Conservation (phyloP, 805 yeast species). For the Ogataea degrootiae region DNA sequence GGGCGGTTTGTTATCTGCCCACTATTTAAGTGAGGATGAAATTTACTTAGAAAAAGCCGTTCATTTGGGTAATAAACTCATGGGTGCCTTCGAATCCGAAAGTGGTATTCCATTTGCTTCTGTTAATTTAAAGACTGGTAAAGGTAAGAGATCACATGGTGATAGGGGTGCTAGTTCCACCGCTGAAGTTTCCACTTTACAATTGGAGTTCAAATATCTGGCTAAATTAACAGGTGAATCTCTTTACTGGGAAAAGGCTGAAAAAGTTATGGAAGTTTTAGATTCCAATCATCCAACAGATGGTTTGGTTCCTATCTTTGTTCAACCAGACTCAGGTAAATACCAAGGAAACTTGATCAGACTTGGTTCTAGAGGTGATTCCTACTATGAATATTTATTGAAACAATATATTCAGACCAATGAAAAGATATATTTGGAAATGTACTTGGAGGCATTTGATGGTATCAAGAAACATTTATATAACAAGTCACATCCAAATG, state of each 20-base stretch:
- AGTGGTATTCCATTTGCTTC: slow-evolving; percentile 77
- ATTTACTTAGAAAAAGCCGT: slow-evolving; percentile 72
- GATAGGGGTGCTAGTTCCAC: slow-evolving; percentile 81
- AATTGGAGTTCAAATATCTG: slow-evolving; percentile 80
- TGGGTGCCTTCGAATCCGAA: slow-evolving; percentile 61
- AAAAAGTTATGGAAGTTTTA: slow-evolving; percentile 63
- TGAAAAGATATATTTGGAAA: slow-evolving; percentile 60
- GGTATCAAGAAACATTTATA: slow-evolving; percentile 73
- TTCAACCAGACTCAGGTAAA: slow-evolving; percentile 68
- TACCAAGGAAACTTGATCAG: slow-evolving; percentile 65
- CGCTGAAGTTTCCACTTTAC: slow-evolving; percentile 85
- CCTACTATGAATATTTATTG: slow-evolving; percentile 83
- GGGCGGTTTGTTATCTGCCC: slow-evolving; percentile 87
- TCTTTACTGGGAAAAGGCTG: slow-evolving; percentile 74
- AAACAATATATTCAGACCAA: slow-evolving; percentile 82
- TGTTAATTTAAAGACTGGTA: slow-evolving; percentile 63
- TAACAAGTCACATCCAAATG: slow-evolving; percentile 54
- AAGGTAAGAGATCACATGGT: slow-evolving; percentile 55
- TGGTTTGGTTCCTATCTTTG: slow-evolving; percentile 80
- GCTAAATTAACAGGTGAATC: slow-evolving; percentile 75
- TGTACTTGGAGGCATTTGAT: slow-evolving; percentile 72
- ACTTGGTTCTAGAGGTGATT: slow-evolving; percentile 88
- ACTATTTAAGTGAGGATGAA: slow-evolving; percentile 63
- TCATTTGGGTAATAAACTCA: slow-evolving; percentile 67
- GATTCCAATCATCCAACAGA: slow-evolving; percentile 61